phyloP scores from a whole-genome alignment of 257 asterid species.

The Echium plantagineum region DNA sequence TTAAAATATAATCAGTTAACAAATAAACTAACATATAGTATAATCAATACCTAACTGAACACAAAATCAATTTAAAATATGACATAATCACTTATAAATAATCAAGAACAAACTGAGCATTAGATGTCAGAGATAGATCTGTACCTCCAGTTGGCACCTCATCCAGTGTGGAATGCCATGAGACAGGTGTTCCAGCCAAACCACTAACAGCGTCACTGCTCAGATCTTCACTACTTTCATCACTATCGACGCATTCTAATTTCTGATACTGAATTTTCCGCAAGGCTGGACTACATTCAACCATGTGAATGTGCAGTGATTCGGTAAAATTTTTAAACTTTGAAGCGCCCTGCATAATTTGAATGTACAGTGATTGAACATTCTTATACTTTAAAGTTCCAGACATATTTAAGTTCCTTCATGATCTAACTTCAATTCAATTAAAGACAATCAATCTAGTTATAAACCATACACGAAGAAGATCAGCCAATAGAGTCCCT shows the following conservation, averaged over 20 bases:
- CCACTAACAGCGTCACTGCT: constrained; percentile 37
- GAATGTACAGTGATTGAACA: constrained; percentile 15
- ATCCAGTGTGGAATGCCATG: constrained; percentile 87
- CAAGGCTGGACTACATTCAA: constrained; percentile 87
- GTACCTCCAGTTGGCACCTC: constrained; percentile 92
- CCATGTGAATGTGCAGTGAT: constrained; percentile 73
- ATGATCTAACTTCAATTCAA: constrained; percentile 7
- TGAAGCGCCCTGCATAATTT: constrained; percentile 45
- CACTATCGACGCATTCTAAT: constrained; percentile 51
- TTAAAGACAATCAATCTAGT: neutral
- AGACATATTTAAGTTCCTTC: constrained; percentile 18
- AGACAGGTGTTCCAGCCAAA: constrained; percentile 58
- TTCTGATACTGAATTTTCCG: constrained; percentile 62
- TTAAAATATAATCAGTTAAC: no score
- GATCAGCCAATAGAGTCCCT: constrained; percentile 95
- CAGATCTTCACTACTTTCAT: constrained; percentile 24
- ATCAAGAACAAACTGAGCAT: no score
- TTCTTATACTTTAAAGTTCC: constrained; percentile 70
- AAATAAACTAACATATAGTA: no score
- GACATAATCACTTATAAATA: no score
- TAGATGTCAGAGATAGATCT: constrained; percentile 1
- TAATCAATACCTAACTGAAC: no score
- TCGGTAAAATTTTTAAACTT: constrained; percentile 69
- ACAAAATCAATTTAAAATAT: no score
- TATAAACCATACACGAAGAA: constrained; percentile 55